Conservation (phyloP, 83 land plant species). For the Diphasiastrum complanatum region DNA sequence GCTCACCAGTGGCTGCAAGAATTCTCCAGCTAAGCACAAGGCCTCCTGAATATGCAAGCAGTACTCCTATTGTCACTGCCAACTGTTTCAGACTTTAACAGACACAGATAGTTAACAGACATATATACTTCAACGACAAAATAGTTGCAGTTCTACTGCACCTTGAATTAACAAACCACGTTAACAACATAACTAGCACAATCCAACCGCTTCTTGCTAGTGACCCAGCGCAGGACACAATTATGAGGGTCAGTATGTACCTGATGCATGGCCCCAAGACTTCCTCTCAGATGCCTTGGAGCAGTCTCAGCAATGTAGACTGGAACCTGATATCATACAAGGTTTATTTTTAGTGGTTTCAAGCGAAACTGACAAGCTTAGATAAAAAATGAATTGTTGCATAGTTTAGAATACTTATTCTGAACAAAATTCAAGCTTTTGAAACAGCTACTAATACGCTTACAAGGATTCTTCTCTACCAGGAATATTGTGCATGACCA, state of each 20-base stretch:
- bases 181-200: background rate
- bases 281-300: slow-evolving; percentile 31
- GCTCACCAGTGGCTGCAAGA: slow-evolving; percentile 22
- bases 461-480: no score
- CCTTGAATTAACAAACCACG: no score
- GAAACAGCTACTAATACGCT: no score
- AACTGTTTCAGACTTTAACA: no score
- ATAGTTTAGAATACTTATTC: no score
- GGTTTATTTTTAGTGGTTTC: background rate
- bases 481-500: no score
- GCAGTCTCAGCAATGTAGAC: slow-evolving; percentile 36
- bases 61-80: slow-evolving; percentile 23
- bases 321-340: slow-evolving; percentile 37
- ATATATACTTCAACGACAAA: no score
- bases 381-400: no score
- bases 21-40: slow-evolving; percentile 17
- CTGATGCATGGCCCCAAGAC: slow-evolving; percentile 25
- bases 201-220: background rate
- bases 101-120: no score
- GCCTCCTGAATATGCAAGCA: slow-evolving; percentile 24
- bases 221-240: background rate
- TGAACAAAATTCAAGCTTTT: no score
- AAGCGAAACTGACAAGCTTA: background rate
- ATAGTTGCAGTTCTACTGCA: no score
- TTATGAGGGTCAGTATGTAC: background rate